These are phyloP conservation scores for Castanospermum australe DNA, from an alignment of 306 rosid species.

Conservation along the genomic window DNA sequence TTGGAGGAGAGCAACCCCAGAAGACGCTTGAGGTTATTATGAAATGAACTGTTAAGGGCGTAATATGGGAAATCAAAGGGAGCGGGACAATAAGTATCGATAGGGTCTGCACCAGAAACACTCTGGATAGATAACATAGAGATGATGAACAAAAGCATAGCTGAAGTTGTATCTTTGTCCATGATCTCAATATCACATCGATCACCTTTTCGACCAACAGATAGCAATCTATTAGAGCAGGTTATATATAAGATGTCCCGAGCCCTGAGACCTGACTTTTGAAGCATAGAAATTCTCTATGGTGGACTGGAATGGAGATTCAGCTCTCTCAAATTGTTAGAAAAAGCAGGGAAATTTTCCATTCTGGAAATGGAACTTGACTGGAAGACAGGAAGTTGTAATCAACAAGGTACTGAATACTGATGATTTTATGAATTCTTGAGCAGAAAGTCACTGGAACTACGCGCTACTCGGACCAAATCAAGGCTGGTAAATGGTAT, in stretches of 20 bases:
- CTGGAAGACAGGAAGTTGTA: not conserved
- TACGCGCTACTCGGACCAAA: not conserved
- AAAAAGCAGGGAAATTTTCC: not conserved
- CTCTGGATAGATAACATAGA: not conserved
- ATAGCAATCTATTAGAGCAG: not conserved
- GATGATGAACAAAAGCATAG: constrained; percentile 29
- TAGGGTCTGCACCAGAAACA: constrained; percentile 35
- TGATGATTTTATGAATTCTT: not conserved
- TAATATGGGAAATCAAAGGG: constrained; percentile 32
- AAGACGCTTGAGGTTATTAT: constrained; percentile 46
- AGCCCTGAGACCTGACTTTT: not conserved
- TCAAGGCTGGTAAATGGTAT: constrained; percentile 1
- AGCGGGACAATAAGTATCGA: constrained; percentile 27
- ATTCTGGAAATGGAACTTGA: not conserved
- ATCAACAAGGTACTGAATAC: too few species aligned
- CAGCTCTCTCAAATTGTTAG: not conserved
- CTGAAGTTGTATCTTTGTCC: constrained; percentile 2
- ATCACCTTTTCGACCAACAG: constrained; percentile 13
- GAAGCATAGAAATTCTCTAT: not conserved
- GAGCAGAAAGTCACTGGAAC: not conserved
- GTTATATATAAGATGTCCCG: not conserved
- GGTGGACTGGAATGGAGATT: not conserved
- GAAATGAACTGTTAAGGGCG: constrained; percentile 26
- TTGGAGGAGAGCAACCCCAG: constrained; percentile 41
- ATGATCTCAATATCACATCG: not conserved